Conservation (phyloP, 179 eudicot genomes). For the Spinacia oleracea region DNA sequence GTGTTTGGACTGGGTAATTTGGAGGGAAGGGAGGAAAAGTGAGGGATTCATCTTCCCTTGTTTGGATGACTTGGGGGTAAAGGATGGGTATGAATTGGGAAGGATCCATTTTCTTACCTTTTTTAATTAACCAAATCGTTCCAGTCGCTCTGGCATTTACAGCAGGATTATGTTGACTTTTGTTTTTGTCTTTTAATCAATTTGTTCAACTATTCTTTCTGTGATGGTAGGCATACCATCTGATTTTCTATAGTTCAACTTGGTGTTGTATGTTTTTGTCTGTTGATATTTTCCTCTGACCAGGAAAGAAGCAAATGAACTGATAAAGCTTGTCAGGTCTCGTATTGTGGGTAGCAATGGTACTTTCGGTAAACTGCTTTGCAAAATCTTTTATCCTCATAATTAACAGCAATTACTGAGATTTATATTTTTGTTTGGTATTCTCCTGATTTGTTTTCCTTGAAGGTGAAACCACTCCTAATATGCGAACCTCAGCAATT, state of each 20-base stretch:
- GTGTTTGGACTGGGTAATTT: neutral
- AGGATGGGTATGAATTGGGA: neutral
- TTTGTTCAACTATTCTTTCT: neutral
- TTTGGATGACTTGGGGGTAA: neutral
- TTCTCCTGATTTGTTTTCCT: neutral
- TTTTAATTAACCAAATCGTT: neutral
- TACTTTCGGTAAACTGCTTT: conserved; percentile 21
- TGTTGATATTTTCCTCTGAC: conserved; percentile 30
- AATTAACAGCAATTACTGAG: neutral
- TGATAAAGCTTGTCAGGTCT: conserved; percentile 59
- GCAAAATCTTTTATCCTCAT: conserved; percentile 2
- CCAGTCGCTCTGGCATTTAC: neutral
- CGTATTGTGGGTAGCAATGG: conserved; percentile 44
- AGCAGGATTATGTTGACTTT: neutral
- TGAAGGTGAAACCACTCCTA: conserved; percentile 36
- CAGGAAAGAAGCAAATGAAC: conserved; percentile 79
- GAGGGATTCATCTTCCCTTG: neutral
- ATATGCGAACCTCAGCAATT: conserved; percentile 50
- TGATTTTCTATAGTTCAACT: neutral
- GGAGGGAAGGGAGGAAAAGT: neutral
- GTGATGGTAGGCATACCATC: neutral
- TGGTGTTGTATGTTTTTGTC: conserved; percentile 1
- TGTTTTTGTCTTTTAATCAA: neutral
- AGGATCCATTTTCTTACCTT: neutral
- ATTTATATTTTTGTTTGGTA: neutral